Evolutionary conservation across 352 stramenopile species (phyloP), one percentile per base, ranked within the genome.

Genomic region (Phytophthora rubi): DNA sequence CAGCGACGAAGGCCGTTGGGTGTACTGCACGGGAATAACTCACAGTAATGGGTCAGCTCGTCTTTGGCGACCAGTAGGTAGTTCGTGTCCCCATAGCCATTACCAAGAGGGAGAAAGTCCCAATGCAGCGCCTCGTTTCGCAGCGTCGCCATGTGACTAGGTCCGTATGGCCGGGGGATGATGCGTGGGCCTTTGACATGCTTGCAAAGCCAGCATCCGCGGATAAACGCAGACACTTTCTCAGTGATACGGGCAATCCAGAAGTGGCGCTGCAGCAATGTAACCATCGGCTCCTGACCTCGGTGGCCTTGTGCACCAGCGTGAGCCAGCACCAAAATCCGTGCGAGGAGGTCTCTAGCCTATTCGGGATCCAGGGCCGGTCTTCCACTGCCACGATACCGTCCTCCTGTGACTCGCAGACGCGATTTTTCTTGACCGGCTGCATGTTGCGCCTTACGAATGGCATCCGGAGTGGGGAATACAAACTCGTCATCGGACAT

Each of bases 81-180:
- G 39, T 16, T n/a, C 2, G 13, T 47, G 39, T 47, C 39, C 13
- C 39, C 39, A n/a, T 47, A 47, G 39, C 39, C 39, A 7, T 21
- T 7, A 0, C 67, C 67, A 2, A 74, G 21, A 3, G 28, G 66
- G 2, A 74, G 28, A 6, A 62, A 74, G 18, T 66, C 60, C 47
- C 47, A 74, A 10, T 65, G 67, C 4, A 74, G 4, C 0, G 51
- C 30, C 23, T 74, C 60, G 49, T 70, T 74, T 2, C 67, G 33
- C 32, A 30, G 45, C 8, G 32, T 39, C 9, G 44, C 32, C 15
- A 10, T 32, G 5, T 53, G 3, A 0, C 18, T 53, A n/a, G 67
- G 45, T 8, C 60, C 37, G 33, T 68, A 74, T 3, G 48, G 67
- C 0, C 54, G 59, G 3, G 37, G 48, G 21, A 74, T 59, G 0